These are phyloP conservation scores for Rutstroemia sp. DNA, from an alignment of 2,329 filamentous ascomycete genomes.

Conservation along the genomic window DNA sequence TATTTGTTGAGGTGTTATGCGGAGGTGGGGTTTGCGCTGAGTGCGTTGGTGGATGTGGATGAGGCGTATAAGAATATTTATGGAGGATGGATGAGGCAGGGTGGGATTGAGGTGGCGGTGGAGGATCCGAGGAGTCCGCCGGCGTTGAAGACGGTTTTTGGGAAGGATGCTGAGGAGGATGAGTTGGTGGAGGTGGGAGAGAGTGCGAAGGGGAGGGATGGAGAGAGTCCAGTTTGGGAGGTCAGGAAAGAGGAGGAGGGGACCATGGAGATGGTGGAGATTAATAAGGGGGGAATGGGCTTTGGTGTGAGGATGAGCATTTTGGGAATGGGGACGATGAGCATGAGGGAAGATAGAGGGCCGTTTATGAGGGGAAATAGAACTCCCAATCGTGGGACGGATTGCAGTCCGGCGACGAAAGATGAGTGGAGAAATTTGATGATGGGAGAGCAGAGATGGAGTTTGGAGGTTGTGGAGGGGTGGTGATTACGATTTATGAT, in stretches of 20 bases:
- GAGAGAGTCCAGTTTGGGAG: neutral
- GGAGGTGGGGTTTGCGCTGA: conserved; percentile 45
- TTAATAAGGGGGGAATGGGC: conserved; percentile 16
- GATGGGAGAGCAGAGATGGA: conserved; percentile 35
- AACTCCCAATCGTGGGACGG: conserved; percentile 53
- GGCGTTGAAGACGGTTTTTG: conserved; percentile 17
- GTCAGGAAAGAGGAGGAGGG: neutral
- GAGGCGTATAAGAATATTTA: conserved; percentile 50
- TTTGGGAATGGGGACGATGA: neutral
- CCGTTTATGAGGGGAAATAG: conserved; percentile 37
- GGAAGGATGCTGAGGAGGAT: neutral
- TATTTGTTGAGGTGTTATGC: conserved; percentile 49
- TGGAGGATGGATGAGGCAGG: conserved; percentile 39
- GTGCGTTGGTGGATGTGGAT: conserved; percentile 46
- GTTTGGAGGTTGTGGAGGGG: conserved; percentile 42
- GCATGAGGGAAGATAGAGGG: conserved; percentile 19
- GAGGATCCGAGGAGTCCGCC: conserved; percentile 27
- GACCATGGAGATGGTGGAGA: conserved; percentile 13
- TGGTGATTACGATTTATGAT: conserved; percentile 30
- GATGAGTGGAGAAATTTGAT: conserved; percentile 58
- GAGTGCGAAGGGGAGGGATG: conserved; percentile 16
- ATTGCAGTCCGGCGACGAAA: conserved; percentile 54
- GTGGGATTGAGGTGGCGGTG: conserved; percentile 37
- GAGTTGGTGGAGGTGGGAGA: conserved; percentile 16
- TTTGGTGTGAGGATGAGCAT: conserved; percentile 6